Conservation (phyloP, 2,329 filamentous ascomycete species). For the Alternaria triticina region DNA sequence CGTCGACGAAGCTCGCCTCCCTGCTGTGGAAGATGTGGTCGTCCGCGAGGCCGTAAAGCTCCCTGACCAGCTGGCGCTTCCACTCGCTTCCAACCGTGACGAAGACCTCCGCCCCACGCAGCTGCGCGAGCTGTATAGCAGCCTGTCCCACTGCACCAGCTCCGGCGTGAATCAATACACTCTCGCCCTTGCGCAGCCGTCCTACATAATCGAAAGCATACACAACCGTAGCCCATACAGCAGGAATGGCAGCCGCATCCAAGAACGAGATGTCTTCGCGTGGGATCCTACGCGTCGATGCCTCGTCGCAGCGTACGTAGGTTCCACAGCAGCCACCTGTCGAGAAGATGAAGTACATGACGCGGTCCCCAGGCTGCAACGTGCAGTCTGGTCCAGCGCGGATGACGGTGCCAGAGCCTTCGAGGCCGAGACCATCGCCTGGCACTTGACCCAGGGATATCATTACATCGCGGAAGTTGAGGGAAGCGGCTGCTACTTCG, state of each 20-base stretch:
- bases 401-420: constrained; percentile 21
- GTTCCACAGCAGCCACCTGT: constrained; percentile 12
- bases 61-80: constrained; percentile 14
- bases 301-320: constrained; percentile 9
- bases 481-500: constrained; percentile 12
- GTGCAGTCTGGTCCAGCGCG: constrained; percentile 9
- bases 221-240: constrained; percentile 18
- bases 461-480: constrained; percentile 26
- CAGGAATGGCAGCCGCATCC: constrained; percentile 16
- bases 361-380: constrained; percentile 9
- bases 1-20: constrained; percentile 34
- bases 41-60: constrained; percentile 28
- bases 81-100: constrained; percentile 18
- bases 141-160: constrained; percentile 31
- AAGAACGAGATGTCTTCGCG: constrained; percentile 13
- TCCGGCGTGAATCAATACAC: constrained; percentile 33
- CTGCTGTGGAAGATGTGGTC: constrained; percentile 43
- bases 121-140: constrained; percentile 27
- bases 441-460: constrained; percentile 8
- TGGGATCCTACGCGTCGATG: constrained; percentile 1
- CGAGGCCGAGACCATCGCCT: constrained; percentile 10
- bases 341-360: constrained; percentile 15
- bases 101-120: constrained; percentile 25
- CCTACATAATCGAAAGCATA: constrained; percentile 30
- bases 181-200: constrained; percentile 37